Base-by-base conservation (phyloP, 176 grass and related monocot species). In the Eremochloa ophiuroides region DNA sequence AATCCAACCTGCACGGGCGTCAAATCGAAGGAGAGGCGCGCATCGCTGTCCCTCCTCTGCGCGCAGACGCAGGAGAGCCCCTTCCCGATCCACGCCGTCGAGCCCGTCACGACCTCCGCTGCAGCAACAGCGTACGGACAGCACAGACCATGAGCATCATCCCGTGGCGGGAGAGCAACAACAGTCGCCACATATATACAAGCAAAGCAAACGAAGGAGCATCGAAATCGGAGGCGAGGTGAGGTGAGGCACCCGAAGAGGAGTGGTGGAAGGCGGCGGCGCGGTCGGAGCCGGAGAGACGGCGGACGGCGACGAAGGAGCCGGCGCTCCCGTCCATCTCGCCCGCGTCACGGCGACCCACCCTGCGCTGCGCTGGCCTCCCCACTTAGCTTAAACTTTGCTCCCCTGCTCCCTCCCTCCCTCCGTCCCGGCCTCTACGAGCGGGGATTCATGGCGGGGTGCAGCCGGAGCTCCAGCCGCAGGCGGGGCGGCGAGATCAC, bases 41-140 rank as follows among this genome's bases (percentile, higher is more conserved):
- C 88, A 34, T 99, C 96, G 76, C 84, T 93, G 65, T 99, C 93
- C 85, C 90, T 91, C 50, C 91, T 80, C 80, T 99, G 96, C 77
- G 87, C 96, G 51, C 96, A 99, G 77, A 99, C 96, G 82, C 96
- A 99, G 69, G 96, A 95, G 56, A 99, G 82, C 28, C 96, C 96
- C 89, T 55, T 99, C 69, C 93, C 96, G 88, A 99, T 81, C 96
- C 96, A 99, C 83, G 96, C 96, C 41, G 91, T 90, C 73, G 96
- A 99, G 71, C 96, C 96, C 29, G 91, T 95, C 37, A 99, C 91
- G 4, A 80, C 86, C 79, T 99, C 93, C 79, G 82, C 95, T 91
- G 77, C 81, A 91, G 27, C 82, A 73, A 22, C 76, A 16, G 12
- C 31, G n/a, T 76, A 38, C 12, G 18, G 66, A 42, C n/a, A 66